Evolutionary conservation across 2,329 filamentous ascomycete species (phyloP).

Genomic region (Huntiella moniliformis): DNA sequence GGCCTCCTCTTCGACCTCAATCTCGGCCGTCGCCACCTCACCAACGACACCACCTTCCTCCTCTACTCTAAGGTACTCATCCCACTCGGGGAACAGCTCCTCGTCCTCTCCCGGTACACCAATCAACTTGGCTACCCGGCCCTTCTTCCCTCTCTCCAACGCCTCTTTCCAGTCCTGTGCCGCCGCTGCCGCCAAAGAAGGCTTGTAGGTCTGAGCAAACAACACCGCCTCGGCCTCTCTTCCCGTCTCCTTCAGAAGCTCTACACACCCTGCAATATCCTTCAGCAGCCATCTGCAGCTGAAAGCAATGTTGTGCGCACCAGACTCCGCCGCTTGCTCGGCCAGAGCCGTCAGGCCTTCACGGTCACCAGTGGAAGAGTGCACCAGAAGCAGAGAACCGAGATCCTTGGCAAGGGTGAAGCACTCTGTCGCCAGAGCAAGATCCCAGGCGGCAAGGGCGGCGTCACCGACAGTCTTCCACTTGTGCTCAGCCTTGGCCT

Average conservation of each 20-base stretch:
- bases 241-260: conserved; percentile 60
- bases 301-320: conserved; percentile 84
- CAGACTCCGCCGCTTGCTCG: conserved; percentile 52
- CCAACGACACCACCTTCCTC: conserved; percentile 35
- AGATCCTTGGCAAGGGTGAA: conserved; percentile 82
- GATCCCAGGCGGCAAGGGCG: conserved; percentile 70
- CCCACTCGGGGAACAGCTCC: conserved; percentile 92
- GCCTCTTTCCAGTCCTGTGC: conserved; percentile 66
- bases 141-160: conserved; percentile 71
- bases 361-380: conserved; percentile 67
- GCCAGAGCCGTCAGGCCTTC: conserved; percentile 57
- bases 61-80: conserved; percentile 71
- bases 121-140: conserved; percentile 64
- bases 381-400: conserved; percentile 70
- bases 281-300: conserved; percentile 74
- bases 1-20: conserved; percentile 15
- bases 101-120: conserved; percentile 66
- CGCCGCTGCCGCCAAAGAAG: conserved; percentile 48
- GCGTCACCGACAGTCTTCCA: conserved; percentile 97
- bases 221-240: conserved; percentile 72
- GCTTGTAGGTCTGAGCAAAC: conserved; percentile 91
- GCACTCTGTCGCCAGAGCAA: conserved; percentile 77
- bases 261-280: conserved; percentile 64
- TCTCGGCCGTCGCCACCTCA: conserved; percentile 30
- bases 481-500: conserved; percentile 82